Evolutionary conservation across 257 asterid genomes (phyloP).

Genomic region (Solanum tarapatanum): DNA sequence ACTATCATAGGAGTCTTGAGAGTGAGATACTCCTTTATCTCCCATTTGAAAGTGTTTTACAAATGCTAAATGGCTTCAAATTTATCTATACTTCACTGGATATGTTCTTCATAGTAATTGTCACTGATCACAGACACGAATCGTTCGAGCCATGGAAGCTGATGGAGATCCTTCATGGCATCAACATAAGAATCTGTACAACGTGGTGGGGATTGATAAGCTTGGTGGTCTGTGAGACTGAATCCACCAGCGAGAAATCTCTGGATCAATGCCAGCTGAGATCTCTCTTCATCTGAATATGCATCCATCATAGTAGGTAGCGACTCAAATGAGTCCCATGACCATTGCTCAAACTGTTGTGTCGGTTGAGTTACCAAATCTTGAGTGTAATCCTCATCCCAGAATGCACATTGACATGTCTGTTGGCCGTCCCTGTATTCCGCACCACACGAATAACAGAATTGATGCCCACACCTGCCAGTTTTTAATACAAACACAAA

Average conservation of each 20-base stretch:
- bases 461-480: conserved; percentile 77
- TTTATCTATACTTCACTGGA: conserved; percentile 29
- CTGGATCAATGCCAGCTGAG: conserved; percentile 85
- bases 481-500: neutral
- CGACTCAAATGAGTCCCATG: conserved; percentile 80
- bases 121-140: conserved; percentile 87
- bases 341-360: conserved; percentile 74
- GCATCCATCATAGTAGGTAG: conserved; percentile 70
- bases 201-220: conserved; percentile 55
- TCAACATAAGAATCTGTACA: conserved; percentile 76
- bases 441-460: conserved; percentile 74
- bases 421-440: conserved; percentile 45
- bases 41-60: neutral
- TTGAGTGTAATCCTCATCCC: conserved; percentile 48
- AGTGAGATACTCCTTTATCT: conserved; percentile 15
- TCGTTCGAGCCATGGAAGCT: conserved; percentile 97
- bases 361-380: conserved; percentile 29
- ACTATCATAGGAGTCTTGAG: conserved; percentile 1
- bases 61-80: neutral
- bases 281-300: conserved; percentile 88
- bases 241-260: conserved; percentile 86
- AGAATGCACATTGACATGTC: conserved; percentile 55
- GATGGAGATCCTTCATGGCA: conserved; percentile 87
- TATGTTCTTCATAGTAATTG: conserved; percentile 69
- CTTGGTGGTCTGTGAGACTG: conserved; percentile 46